These are phyloP conservation scores for Ceratobasidium sp. DNA, from an alignment of 1,284 basidiomycete genomes.

Conservation along the genomic window DNA sequence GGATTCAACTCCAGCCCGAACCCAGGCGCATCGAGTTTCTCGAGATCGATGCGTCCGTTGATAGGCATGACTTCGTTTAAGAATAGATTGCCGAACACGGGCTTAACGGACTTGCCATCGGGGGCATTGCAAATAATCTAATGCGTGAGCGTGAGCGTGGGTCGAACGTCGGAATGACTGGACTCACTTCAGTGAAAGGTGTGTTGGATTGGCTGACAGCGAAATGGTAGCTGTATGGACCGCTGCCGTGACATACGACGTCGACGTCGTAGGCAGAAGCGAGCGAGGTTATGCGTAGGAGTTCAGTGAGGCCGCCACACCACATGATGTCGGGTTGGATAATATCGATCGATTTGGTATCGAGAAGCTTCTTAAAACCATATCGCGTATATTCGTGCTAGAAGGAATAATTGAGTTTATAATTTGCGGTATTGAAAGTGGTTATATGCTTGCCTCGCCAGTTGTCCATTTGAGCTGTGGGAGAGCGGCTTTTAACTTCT, in stretches of 20 bases:
- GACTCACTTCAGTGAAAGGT: slow-evolving; percentile 55
- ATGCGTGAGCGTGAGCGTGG: not conserved
- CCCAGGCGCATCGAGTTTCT: slow-evolving; percentile 60
- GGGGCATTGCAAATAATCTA: slow-evolving; percentile 66
- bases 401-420: not conserved
- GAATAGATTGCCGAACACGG: slow-evolving; percentile 67
- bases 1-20: slow-evolving; percentile 66
- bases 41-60: slow-evolving; percentile 62
- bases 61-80: slow-evolving; percentile 64
- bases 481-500: slow-evolving; percentile 61
- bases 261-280: slow-evolving; percentile 64
- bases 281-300: slow-evolving; percentile 64
- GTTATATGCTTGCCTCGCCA: slow-evolving; percentile 58
- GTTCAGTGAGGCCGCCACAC: slow-evolving; percentile 66
- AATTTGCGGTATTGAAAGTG: not conserved
- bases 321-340: slow-evolving; percentile 66
- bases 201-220: slow-evolving; percentile 58
- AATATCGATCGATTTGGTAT: slow-evolving; percentile 64
- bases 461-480: slow-evolving; percentile 67
- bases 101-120: slow-evolving; percentile 64
- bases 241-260: slow-evolving; percentile 67
- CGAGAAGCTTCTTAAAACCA: slow-evolving; percentile 67
- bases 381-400: slow-evolving; percentile 66
- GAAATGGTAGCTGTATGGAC: slow-evolving; percentile 60
- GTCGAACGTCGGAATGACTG: slow-evolving; percentile 54